Percentiles rank a stretch among this genome's conserved stretches.
Conservation (phyloP, 768 basidiomycete species). For the Lactifluus volemus region DNA sequence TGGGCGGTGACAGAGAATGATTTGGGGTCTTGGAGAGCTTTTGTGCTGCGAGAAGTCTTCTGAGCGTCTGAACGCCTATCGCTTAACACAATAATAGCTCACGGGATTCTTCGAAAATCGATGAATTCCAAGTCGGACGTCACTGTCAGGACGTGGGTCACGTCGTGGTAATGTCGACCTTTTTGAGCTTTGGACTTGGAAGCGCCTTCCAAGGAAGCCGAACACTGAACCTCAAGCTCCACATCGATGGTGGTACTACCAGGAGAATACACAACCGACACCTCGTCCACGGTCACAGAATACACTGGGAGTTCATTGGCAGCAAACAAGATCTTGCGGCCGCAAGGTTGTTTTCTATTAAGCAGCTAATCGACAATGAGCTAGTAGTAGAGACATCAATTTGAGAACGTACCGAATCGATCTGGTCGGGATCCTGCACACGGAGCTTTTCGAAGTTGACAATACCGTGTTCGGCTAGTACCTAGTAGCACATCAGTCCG, state of each 20-base stretch:
- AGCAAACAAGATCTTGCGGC: slow-evolving; percentile 53
- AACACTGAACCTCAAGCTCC: slow-evolving; percentile 50
- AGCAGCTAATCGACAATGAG: slow-evolving; percentile 13
- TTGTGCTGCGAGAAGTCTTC: slow-evolving; percentile 42
- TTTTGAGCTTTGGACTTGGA: slow-evolving; percentile 32
- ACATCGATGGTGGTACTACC: slow-evolving; percentile 48
- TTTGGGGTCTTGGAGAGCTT: slow-evolving; percentile 49
- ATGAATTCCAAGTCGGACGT: slow-evolving; percentile 69
- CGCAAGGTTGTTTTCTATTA: slow-evolving; percentile 26
- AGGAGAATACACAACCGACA: slow-evolving; percentile 31
- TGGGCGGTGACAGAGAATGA: slow-evolving; percentile 50
- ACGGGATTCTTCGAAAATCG: slow-evolving; percentile 78
- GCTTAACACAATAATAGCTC: not conserved
- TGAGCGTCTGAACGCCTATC: not conserved
- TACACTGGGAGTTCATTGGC: slow-evolving; percentile 63
- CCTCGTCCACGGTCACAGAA: slow-evolving; percentile 41
- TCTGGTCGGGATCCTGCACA: slow-evolving; percentile 45
- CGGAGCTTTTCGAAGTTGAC: slow-evolving; percentile 49
- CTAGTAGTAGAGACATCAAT: not conserved
- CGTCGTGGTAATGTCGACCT: slow-evolving; percentile 43
- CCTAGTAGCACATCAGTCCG: slow-evolving; percentile 31
- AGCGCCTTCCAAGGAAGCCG: slow-evolving; percentile 30
- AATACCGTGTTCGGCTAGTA: slow-evolving; percentile 68
- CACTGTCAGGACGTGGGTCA: slow-evolving; percentile 63
- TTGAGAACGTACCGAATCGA: slow-evolving; percentile 48